Evolutionary conservation across 139 green algal species (phyloP).

Genomic region (Closterium sp.): DNA sequence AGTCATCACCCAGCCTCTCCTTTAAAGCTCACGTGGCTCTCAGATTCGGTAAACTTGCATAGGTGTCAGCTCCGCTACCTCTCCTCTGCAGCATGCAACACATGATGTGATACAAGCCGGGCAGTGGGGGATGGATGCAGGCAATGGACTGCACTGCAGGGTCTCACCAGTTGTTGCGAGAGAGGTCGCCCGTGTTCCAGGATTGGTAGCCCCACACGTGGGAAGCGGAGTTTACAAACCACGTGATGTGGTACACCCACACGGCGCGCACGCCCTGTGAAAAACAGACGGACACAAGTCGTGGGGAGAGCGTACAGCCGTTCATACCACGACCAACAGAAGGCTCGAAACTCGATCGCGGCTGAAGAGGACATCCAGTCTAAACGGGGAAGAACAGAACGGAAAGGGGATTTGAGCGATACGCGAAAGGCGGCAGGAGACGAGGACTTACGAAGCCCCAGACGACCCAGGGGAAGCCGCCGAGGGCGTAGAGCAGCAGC

Average conservation of each 20-base stretch:
- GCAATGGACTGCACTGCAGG: neutral
- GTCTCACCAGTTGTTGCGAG: conserved; percentile 80
- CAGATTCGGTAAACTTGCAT: too few relatives aligned
- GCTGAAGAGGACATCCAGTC: too few relatives aligned
- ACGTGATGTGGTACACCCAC: conserved; percentile 98
- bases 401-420: neutral
- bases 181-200: conserved; percentile 88
- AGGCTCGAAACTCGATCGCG: too few relatives aligned
- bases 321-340: neutral
- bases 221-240: conserved; percentile 94
- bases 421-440: neutral
- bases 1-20: too few relatives aligned
- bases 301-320: neutral
- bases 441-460: conserved; percentile 76
- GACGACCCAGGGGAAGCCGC: conserved; percentile 83
- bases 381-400: neutral
- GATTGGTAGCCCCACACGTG: conserved; percentile 91
- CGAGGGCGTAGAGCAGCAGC: conserved; percentile 75
- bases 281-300: conserved; percentile 27
- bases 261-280: conserved; percentile 68
- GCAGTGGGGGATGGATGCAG: neutral
- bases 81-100: too few relatives aligned
- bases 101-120: too few relatives aligned
- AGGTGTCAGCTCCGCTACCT: too few relatives aligned
- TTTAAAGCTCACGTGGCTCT: too few relatives aligned